A percentile compares a stretch with the other conserved stretches of the same genome.
phyloP scores from a whole-genome alignment of 2,329 filamentous ascomycete genomes.

The Leptographium procerum region DNA sequence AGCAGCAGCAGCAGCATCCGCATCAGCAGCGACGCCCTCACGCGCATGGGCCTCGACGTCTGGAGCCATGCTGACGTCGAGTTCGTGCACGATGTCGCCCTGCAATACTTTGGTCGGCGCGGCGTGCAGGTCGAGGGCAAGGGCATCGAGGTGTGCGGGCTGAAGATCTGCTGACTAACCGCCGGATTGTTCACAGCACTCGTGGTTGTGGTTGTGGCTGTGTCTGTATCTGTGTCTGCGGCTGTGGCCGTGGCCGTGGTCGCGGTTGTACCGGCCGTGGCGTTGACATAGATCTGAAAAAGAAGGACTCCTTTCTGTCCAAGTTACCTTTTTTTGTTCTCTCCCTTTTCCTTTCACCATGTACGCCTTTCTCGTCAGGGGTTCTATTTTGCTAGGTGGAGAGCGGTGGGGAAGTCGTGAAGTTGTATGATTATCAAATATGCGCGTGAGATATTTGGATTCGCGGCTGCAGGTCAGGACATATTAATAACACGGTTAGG shows the following conservation, averaged over 20 bases:
- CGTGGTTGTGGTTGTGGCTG: not conserved
- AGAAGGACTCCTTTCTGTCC: too few relatives aligned
- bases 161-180: conserved; percentile 49
- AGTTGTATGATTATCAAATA: not conserved
- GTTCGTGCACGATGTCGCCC: conserved; percentile 53
- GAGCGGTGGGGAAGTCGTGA: not conserved
- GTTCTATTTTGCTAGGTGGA: not conserved
- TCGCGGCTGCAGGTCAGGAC: not conserved
- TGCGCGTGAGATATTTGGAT: not conserved
- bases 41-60: conserved; percentile 63
- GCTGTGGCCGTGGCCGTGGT: not conserved
- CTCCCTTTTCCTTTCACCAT: not conserved
- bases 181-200: not conserved
- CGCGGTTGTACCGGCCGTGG: not conserved
- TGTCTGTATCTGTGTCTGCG: not conserved
- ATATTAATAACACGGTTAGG: not conserved
- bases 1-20: conserved; percentile 28
- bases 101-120: conserved; percentile 53
- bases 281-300: too few relatives aligned
- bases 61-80: conserved; percentile 63
- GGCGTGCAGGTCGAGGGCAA: conserved; percentile 52
- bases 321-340: not conserved
- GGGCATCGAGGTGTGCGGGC: conserved; percentile 63
- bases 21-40: conserved; percentile 53
- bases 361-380: too few relatives aligned